A percentile compares a stretch with the other conserved stretches of the same genome.
Conservation (phyloP, 228 moss, liverwort and hornwort genomes). For the Sphagnum fallax region DNA sequence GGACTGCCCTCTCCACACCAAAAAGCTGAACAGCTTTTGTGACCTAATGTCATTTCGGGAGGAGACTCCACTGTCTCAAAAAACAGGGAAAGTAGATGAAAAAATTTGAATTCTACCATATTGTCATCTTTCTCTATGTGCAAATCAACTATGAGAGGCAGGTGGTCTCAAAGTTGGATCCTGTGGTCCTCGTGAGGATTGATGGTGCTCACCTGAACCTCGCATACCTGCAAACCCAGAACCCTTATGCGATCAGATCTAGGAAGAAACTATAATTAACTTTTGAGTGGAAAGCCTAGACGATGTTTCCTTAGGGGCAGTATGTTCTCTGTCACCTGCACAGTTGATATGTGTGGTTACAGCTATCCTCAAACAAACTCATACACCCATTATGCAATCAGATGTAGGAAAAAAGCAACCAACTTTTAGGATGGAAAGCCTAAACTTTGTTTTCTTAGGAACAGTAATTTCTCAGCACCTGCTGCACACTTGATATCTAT, state of each 20-base stretch:
- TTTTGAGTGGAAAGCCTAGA: not conserved
- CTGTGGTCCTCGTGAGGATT: slow-evolving; percentile 13
- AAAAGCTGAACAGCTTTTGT: no score
- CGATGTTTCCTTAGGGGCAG: slow-evolving; percentile 3
- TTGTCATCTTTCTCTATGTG: no score
- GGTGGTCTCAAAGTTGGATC: slow-evolving; percentile 40
- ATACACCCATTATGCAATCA: not conserved
- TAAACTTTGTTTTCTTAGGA: no score
- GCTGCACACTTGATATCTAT: no score
- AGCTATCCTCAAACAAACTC: slow-evolving; percentile 1
- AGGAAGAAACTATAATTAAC: not conserved
- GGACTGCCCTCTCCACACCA: no score
- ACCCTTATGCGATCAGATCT: not conserved
- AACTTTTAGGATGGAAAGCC: no score
- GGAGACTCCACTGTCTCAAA: no score
- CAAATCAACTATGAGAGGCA: not conserved
- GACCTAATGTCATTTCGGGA: no score
- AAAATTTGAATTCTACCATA: no score
- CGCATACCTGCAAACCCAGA: slow-evolving; percentile 6
- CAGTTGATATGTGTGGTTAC: slow-evolving; percentile 1
- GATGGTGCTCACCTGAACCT: slow-evolving; percentile 26
- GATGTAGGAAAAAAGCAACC: no score
- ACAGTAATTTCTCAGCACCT: no score
- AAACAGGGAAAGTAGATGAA: no score
- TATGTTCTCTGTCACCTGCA: not conserved